A percentile compares a stretch with the other conserved stretches of the same genome.
Conservation (phyloP, 495 filamentous ascomycete genomes). For the Penicillium maclennaniae region DNA sequence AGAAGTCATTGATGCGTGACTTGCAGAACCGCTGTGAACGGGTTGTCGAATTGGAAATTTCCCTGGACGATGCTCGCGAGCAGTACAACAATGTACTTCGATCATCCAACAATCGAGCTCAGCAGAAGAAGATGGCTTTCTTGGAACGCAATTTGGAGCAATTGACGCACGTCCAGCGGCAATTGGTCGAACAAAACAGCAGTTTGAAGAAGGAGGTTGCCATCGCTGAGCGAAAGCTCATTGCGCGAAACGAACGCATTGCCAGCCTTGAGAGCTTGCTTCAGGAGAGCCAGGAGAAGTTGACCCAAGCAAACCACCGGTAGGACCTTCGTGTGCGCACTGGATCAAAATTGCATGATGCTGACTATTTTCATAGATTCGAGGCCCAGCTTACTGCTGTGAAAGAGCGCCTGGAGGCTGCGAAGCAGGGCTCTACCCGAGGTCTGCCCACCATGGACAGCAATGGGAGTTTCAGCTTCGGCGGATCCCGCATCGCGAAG, state of each 20-base stretch:
- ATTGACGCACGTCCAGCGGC: constrained; percentile 91
- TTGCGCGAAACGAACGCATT: constrained; percentile 94
- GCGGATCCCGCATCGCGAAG: constrained; percentile 85
- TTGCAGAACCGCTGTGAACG: constrained; percentile 97
- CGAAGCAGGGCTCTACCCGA: constrained; percentile 82
- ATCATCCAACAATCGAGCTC: constrained; percentile 91
- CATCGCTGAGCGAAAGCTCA: constrained; percentile 94
- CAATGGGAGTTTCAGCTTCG: constrained; percentile 68
- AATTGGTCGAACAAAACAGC: constrained; percentile 96
- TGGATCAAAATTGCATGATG: background rate
- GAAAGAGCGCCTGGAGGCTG: constrained; percentile 94
- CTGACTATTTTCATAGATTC: constrained; percentile 57
- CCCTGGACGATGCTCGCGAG: constrained; percentile 91
- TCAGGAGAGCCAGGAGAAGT: constrained; percentile 95
- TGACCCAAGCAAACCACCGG: constrained; percentile 93
- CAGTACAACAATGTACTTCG: constrained; percentile 98
- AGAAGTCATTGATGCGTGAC: constrained; percentile 98
- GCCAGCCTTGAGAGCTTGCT: constrained; percentile 85
- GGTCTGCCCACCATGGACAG: constrained; percentile 64
- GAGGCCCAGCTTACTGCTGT: constrained; percentile 94
- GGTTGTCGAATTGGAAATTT: constrained; percentile 96
- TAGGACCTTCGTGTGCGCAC: constrained; percentile 38
- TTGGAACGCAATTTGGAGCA: constrained; percentile 97
- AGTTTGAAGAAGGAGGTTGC: constrained; percentile 97
- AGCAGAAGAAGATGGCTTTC: constrained; percentile 99